Conservation (phyloP, 2,329 filamentous ascomycete genomes). For the Nemania sp. region DNA sequence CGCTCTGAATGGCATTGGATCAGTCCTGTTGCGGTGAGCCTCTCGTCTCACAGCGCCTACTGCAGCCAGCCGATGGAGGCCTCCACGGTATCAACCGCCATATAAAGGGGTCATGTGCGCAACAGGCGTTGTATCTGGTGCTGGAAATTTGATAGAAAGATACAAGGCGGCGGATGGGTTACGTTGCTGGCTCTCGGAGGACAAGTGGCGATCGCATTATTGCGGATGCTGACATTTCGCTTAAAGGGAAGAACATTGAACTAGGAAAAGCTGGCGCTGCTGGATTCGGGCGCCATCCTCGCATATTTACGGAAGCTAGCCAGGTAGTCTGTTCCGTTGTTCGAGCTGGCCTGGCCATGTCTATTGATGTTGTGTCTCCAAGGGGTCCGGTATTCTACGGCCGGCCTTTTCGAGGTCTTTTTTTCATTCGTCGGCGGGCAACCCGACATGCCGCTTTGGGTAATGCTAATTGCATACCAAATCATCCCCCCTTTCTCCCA, state of each 20-base stretch:
- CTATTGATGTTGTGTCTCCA: too few relatives aligned
- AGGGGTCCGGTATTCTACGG: background rate
- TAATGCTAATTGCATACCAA: conserved; percentile 3
- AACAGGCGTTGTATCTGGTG: too few relatives aligned
- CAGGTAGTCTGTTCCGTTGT: too few relatives aligned
- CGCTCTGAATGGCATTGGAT: conserved; percentile 19
- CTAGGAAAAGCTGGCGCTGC: background rate
- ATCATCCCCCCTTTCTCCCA: background rate
- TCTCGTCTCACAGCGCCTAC: conserved; percentile 12
- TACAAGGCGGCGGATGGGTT: too few relatives aligned
- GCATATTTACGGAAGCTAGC: too few relatives aligned
- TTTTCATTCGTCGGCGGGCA: background rate
- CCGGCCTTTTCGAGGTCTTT: background rate
- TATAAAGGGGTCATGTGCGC: conserved; percentile 9
- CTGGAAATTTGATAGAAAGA: too few relatives aligned
- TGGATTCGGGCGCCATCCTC: conserved; percentile 3
- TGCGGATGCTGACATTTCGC: background rate
- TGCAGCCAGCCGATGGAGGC: conserved; percentile 25
- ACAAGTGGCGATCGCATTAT: background rate
- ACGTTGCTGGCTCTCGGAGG: background rate
- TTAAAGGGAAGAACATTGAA: background rate
- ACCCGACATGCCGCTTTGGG: background rate
- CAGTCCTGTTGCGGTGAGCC: conserved; percentile 19
- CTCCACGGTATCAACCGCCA: conserved; percentile 23
- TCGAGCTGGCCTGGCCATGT: too few relatives aligned